Conservation (phyloP, 2,329 filamentous ascomycete genomes). For the Verticillium alfalfae region DNA sequence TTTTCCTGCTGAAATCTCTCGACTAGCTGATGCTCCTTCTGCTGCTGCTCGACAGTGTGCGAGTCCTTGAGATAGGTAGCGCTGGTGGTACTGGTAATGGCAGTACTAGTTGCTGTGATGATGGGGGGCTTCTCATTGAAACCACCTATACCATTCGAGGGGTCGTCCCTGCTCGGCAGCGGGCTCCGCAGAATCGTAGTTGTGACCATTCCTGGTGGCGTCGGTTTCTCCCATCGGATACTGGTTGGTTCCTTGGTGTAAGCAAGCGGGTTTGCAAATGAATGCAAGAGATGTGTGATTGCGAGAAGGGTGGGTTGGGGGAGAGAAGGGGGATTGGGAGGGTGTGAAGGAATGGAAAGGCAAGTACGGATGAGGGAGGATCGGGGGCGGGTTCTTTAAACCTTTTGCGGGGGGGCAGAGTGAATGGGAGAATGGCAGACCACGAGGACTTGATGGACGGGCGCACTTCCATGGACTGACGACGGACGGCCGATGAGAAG, state of each 20-base stretch:
- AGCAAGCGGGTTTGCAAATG: not conserved
- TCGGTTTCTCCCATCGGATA: slow-evolving; percentile 15
- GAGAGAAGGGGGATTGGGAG: not conserved
- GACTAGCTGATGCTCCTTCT: slow-evolving; percentile 2
- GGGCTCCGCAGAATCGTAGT: slow-evolving; percentile 13
- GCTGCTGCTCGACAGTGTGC: slow-evolving; percentile 7
- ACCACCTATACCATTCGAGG: slow-evolving; percentile 8
- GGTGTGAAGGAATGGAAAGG: not conserved
- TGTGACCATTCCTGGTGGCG: slow-evolving; percentile 13
- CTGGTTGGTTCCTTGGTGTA: slow-evolving; percentile 5
- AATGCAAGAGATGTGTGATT: not conserved
- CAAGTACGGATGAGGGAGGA: not conserved
- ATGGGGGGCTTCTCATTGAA: not conserved
- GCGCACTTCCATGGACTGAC: not conserved
- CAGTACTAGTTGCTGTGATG: not conserved
- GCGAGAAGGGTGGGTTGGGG: not conserved
- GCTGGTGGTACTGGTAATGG: not conserved
- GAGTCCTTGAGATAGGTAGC: slow-evolving; percentile 1
- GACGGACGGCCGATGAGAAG: not conserved
- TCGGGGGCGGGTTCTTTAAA: not conserved
- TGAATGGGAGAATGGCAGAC: not conserved
- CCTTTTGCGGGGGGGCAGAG: not conserved
- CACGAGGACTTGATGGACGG: not conserved
- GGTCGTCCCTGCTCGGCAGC: slow-evolving; percentile 14
- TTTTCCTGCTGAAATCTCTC: not conserved